A percentile compares a stretch with the other conserved stretches of the same genome.
phyloP scores from a whole-genome alignment of 306 rosid species.

The Boehmeria nivea region DNA sequence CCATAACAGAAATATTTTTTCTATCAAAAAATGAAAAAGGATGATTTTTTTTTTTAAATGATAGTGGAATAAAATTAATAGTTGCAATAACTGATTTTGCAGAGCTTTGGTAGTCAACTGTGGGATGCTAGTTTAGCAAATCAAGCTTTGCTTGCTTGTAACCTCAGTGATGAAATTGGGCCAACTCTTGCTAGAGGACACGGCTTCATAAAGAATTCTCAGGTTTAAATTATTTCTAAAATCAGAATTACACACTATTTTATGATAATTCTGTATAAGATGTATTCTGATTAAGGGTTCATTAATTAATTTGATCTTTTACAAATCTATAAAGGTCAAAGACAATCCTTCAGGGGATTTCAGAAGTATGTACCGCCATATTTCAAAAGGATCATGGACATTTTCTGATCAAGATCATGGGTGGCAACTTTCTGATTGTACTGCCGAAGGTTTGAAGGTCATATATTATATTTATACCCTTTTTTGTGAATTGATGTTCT shows the following conservation, averaged over 20 bases:
- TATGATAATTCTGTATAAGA: too few relatives aligned
- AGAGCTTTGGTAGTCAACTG: constrained; percentile 29
- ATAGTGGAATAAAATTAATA: not conserved
- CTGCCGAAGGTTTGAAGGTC: not conserved
- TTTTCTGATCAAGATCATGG: not conserved
- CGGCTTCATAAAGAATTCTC: constrained; percentile 27
- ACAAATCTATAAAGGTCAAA: constrained; percentile 2
- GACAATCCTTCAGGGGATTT: constrained; percentile 1
- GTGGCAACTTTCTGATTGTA: constrained; percentile 1
- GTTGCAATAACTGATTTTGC: constrained; percentile 1
- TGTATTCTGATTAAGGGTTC: too few relatives aligned
- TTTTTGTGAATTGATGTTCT: too few relatives aligned
- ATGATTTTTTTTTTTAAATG: not conserved
- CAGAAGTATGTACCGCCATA: not conserved
- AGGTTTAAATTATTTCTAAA: too few relatives aligned
- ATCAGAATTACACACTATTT: too few relatives aligned
- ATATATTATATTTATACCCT: not conserved
- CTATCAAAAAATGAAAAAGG: too few relatives aligned
- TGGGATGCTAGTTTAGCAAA: constrained; percentile 28
- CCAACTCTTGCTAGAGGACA: constrained; percentile 17
- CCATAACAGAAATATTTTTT: too few relatives aligned
- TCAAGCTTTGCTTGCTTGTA: constrained; percentile 30
- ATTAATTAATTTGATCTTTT: too few relatives aligned
- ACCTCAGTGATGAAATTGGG: constrained; percentile 19
- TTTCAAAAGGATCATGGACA: constrained; percentile 7